Evolutionary conservation across 805 yeast species (phyloP).

Genomic region (Pichia californica): DNA sequence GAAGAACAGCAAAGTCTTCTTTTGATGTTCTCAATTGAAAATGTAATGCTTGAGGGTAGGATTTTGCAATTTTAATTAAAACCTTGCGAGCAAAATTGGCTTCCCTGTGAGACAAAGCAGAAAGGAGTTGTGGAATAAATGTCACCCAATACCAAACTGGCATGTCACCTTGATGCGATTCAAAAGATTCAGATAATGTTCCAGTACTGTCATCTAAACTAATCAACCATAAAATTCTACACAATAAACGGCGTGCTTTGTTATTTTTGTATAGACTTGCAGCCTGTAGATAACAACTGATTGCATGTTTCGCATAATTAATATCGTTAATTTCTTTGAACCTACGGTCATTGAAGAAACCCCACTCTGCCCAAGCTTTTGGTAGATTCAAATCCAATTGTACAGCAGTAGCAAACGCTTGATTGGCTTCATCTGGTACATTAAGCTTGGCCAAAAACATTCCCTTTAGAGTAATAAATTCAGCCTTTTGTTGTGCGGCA

Average conservation of each 20-base stretch:
- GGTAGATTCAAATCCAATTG: slow-evolving; percentile 91
- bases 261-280: slow-evolving; percentile 93
- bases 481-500: slow-evolving; percentile 97
- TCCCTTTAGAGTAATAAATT: slow-evolving; percentile 94
- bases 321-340: slow-evolving; percentile 76
- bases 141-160: slow-evolving; percentile 99
- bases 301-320: slow-evolving; percentile 85
- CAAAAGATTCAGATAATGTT: slow-evolving; percentile 79
- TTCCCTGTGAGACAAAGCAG: slow-evolving; percentile 85
- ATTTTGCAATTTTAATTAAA: slow-evolving; percentile 86
- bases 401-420: slow-evolving; percentile 96
- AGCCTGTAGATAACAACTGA: slow-evolving; percentile 94
- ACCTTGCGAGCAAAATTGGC: slow-evolving; percentile 85
- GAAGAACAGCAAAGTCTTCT: slow-evolving; percentile 86
- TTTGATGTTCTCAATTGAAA: slow-evolving; percentile 92
- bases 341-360: slow-evolving; percentile 84
- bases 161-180: slow-evolving; percentile 87
- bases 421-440: slow-evolving; percentile 91
- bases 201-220: slow-evolving; percentile 84
- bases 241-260: slow-evolving; percentile 79
- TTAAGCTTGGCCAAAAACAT: slow-evolving; percentile 92
- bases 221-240: slow-evolving; percentile 89
- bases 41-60: slow-evolving; percentile 95
- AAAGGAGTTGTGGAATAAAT: slow-evolving; percentile 86
- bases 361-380: slow-evolving; percentile 99